A percentile compares a stretch with the other conserved stretches of the same genome.
phyloP scores from a whole-genome alignment of 768 basidiomycete genomes.

The Auriculariales sp. region DNA sequence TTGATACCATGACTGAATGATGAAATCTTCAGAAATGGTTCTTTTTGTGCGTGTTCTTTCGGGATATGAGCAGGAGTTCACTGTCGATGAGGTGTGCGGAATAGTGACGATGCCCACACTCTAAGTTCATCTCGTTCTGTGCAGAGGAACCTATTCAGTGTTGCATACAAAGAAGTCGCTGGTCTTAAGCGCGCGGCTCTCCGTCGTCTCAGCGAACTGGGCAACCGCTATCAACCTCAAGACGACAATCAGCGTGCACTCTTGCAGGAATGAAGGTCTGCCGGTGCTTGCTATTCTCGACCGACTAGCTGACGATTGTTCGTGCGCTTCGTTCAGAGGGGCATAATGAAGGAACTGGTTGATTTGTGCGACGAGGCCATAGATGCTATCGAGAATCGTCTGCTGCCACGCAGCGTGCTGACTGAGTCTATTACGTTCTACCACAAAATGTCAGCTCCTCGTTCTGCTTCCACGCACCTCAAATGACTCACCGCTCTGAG shows the following conservation, averaged over 20 bases:
- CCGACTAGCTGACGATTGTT: too few species aligned
- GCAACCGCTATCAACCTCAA: slow-evolving; percentile 34
- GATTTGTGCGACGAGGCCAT: slow-evolving; percentile 38
- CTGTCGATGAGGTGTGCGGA: slow-evolving; percentile 21
- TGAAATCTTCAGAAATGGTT: slow-evolving; percentile 30
- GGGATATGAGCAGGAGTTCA: slow-evolving; percentile 32
- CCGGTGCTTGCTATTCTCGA: too few species aligned
- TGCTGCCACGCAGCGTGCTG: slow-evolving; percentile 1
- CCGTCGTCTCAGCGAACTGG: slow-evolving; percentile 26
- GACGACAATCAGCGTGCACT: slow-evolving; percentile 28
- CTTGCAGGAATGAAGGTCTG: too few species aligned
- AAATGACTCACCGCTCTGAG: neutral
- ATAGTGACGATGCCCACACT: neutral
- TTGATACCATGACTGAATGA: neutral
- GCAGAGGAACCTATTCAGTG: slow-evolving; percentile 34
- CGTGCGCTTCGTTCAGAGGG: slow-evolving; percentile 30
- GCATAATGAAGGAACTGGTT: slow-evolving; percentile 33
- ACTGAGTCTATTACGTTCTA: neutral
- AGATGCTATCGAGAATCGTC: slow-evolving; percentile 16
- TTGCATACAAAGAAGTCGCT: slow-evolving; percentile 19
- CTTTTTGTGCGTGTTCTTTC: slow-evolving; percentile 34
- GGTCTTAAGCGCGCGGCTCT: neutral
- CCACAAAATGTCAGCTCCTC: neutral
- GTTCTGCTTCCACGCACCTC: neutral
- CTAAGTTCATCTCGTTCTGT: neutral